These are phyloP conservation scores for Tetraselmis striata DNA, from an alignment of 139 green algal species.

Conservation along the genomic window DNA sequence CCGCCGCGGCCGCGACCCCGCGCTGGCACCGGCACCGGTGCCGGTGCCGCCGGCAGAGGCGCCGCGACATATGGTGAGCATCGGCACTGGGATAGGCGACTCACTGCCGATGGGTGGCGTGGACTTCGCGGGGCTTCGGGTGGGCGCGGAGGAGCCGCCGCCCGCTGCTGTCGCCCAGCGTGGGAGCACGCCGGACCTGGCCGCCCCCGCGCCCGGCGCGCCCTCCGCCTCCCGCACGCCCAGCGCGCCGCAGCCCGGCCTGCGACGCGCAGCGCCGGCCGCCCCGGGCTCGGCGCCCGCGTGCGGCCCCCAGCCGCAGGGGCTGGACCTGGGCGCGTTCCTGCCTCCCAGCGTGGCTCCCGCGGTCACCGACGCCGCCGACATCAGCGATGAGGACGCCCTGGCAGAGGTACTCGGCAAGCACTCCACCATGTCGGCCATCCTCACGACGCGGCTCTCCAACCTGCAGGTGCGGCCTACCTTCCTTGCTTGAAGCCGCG, in stretches of 20 bases:
- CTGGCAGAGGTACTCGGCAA: slow-evolving; percentile 7
- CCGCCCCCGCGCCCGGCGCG: too few species aligned
- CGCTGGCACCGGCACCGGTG: too few species aligned
- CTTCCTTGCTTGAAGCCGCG: too few species aligned
- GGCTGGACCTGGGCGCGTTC: slow-evolving; percentile 5
- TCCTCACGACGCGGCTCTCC: slow-evolving; percentile 1
- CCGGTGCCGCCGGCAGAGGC: too few species aligned
- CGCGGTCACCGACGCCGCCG: neutral
- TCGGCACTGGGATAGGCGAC: neutral
- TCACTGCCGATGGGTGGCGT: neutral
- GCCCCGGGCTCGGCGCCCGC: neutral
- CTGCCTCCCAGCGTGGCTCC: neutral
- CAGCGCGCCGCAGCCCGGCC: neutral
- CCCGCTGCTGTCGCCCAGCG: neutral
- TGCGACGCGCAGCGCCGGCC: neutral
- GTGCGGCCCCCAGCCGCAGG: neutral
- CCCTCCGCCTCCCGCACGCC: neutral
- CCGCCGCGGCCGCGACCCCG: too few species aligned
- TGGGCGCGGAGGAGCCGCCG: neutral
- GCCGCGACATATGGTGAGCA: neutral
- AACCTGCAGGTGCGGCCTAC: neutral
- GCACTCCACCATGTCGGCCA: neutral
- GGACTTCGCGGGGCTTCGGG: neutral
- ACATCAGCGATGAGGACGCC: slow-evolving; percentile 13
- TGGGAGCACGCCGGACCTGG: neutral